Conservation (phyloP, 495 filamentous ascomycete genomes). For the Xylaria scruposa region DNA sequence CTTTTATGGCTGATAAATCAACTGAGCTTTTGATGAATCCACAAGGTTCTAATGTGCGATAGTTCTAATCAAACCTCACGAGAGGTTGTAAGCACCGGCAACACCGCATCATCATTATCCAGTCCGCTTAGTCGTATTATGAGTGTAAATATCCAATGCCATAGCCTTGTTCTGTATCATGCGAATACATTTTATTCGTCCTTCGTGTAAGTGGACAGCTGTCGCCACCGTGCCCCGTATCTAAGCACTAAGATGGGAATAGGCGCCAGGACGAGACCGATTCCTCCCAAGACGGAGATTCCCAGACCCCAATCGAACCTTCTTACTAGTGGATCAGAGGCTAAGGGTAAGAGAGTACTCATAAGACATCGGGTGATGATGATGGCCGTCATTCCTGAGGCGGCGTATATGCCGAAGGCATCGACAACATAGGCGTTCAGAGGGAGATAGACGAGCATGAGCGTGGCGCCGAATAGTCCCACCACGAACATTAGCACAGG, state of each 20-base stretch:
- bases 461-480: conserved; percentile 42
- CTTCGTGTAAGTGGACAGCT: conserved; percentile 54
- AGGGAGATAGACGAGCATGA: conserved; percentile 56
- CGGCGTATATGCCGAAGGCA: conserved; percentile 61
- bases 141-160: neutral
- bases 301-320: conserved; percentile 58
- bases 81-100: neutral
- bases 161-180: neutral
- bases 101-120: neutral
- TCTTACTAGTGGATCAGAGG: conserved; percentile 50
- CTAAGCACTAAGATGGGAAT: conserved; percentile 58
- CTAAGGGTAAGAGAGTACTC: conserved; percentile 60
- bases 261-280: conserved; percentile 51
- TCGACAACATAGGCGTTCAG: conserved; percentile 64
- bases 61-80: neutral
- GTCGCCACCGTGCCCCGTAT: conserved; percentile 59
- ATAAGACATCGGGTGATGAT: conserved; percentile 61
- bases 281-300: conserved; percentile 49
- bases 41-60: neutral
- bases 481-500: conserved; percentile 49
- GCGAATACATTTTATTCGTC: conserved; percentile 25
- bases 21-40: neutral
- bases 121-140: neutral
- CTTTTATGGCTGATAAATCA: neutral
- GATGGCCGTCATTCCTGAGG: conserved; percentile 62